phyloP scores from a whole-genome alignment of 305 asterid genomes.

The Withania somnifera region DNA sequence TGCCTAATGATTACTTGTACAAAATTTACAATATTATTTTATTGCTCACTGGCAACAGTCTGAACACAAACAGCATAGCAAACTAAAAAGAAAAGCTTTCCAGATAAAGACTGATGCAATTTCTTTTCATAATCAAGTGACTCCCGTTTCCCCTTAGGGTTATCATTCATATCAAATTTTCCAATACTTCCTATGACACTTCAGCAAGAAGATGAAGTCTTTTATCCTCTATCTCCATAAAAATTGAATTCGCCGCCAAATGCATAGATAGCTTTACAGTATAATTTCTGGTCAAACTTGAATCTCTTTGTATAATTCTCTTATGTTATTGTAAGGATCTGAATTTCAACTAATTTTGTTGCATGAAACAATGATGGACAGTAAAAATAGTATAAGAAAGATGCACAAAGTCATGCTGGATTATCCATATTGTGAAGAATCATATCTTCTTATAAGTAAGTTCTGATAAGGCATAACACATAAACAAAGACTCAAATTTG shows the following conservation, averaged over 20 bases:
- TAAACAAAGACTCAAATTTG: no score
- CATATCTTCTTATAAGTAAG: neutral
- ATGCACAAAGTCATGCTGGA: neutral
- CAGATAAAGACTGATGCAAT: neutral
- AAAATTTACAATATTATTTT: neutral
- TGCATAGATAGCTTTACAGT: neutral
- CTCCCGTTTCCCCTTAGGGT: neutral
- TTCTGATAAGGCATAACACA: neutral
- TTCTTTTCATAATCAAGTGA: neutral
- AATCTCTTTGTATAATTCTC: neutral
- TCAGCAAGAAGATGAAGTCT: neutral
- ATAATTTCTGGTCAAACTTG: neutral
- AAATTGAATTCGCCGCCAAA: neutral
- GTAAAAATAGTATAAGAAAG: neutral
- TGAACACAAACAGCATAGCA: neutral
- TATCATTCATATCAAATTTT: neutral
- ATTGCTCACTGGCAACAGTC: neutral
- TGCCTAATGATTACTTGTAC: neutral
- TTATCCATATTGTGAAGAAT: neutral
- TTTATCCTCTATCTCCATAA: neutral
- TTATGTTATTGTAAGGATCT: neutral
- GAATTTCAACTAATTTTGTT: neutral
- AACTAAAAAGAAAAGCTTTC: neutral
- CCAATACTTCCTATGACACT: neutral
- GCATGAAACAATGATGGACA: neutral